Evolutionary conservation across 371 early-diverging fungal genomes (phyloP).

Genomic region (Smittium mucronatum): DNA sequence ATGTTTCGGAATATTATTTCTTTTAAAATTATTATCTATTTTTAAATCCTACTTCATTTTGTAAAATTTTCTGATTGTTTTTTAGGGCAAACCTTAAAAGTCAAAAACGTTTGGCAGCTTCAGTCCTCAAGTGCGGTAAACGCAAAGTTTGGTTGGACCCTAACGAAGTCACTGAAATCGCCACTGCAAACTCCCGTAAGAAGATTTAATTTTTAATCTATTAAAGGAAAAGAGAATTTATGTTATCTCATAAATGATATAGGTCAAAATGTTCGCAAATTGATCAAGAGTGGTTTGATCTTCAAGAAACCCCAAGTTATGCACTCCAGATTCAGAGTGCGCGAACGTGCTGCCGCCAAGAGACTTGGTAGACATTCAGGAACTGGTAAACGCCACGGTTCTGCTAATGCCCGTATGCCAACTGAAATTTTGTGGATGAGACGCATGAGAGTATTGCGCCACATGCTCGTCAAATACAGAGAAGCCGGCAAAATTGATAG

Average conservation of each 20-base stretch:
- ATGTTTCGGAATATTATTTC: background rate
- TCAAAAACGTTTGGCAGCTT: constrained; percentile 95
- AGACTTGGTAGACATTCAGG: constrained; percentile 99
- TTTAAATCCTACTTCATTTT: background rate
- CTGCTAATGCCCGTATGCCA: constrained; percentile 99
- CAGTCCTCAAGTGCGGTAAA: constrained; percentile 97
- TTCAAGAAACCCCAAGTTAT: constrained; percentile 90
- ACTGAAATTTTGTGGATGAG: constrained; percentile 97
- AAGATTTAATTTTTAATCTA: no score
- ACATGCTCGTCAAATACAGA: constrained; percentile 95
- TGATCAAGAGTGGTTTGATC: constrained; percentile 92
- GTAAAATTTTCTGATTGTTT: background rate
- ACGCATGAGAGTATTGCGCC: constrained; percentile 96
- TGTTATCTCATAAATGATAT: constrained; percentile 4
- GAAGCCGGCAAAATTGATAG: constrained; percentile 96
- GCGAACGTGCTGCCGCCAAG: constrained; percentile 87
- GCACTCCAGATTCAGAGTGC: constrained; percentile 94
- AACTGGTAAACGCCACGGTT: constrained; percentile 97
- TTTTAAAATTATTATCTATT: background rate
- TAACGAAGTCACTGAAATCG: constrained; percentile 88
- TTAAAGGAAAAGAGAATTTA: no score
- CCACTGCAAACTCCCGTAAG: constrained; percentile 95
- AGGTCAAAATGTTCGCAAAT: constrained; percentile 94
- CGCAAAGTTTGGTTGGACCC: constrained; percentile 99
- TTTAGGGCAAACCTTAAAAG: constrained; percentile 66